phyloP scores from a whole-genome alignment of 2,329 filamentous ascomycete genomes.

The Blastomyces parvus region DNA sequence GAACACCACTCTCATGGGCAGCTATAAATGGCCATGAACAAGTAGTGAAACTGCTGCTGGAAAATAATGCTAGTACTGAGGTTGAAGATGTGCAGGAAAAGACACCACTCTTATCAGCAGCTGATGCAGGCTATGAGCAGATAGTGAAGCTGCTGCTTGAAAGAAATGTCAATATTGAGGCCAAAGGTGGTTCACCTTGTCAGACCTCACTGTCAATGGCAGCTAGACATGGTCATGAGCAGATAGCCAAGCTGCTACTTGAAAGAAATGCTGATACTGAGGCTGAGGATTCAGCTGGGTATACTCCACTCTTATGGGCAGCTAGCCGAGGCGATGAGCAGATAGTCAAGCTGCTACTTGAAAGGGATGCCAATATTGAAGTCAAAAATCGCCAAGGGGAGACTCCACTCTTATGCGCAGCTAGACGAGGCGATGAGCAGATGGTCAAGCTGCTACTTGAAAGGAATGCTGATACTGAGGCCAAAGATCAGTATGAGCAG shows the following conservation, averaged over 20 bases:
- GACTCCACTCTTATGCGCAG: no score
- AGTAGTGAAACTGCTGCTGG: no score
- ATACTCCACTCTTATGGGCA: background rate
- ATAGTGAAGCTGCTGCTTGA: slow-evolving; percentile 20
- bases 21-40: no score
- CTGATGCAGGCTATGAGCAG: slow-evolving; percentile 17
- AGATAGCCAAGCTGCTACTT: background rate
- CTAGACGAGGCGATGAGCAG: background rate
- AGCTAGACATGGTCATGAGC: background rate
- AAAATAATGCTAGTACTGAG: slow-evolving; percentile 2
- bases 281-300: background rate
- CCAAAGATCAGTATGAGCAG: background rate
- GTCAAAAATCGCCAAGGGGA: slow-evolving; percentile 6
- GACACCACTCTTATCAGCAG: slow-evolving; percentile 11
- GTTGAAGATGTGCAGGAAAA: background rate
- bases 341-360: slow-evolving; percentile 5
- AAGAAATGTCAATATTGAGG: slow-evolving; percentile 18
- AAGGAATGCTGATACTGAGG: background rate
- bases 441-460: background rate
- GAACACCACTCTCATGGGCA: no score
- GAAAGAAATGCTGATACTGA: background rate
- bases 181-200: no score
- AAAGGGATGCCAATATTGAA: slow-evolving; percentile 19
- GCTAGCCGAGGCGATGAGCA: background rate
- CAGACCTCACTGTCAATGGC: background rate